Conservation (phyloP, 2,329 filamentous ascomycete species). For the Colletotrichum siamense region DNA sequence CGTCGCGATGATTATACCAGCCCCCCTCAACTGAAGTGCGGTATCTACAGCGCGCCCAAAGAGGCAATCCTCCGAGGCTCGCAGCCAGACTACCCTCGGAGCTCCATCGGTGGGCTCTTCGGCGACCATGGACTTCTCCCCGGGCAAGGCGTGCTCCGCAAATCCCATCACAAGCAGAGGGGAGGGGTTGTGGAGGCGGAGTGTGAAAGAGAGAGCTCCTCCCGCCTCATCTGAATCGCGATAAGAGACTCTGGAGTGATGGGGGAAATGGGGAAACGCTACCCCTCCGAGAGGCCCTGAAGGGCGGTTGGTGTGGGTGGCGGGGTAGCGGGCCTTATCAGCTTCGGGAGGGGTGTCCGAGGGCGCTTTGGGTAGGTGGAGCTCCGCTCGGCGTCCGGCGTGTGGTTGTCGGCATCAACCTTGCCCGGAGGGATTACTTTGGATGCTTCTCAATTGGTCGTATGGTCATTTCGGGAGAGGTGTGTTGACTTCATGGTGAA, state of each 20-base stretch:
- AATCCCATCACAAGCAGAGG: background rate
- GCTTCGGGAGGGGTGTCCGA: constrained; percentile 14
- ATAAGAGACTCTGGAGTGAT: background rate
- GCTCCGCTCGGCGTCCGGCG: background rate
- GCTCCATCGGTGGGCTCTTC: constrained; percentile 5
- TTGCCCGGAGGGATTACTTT: background rate
- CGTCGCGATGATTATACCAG: background rate
- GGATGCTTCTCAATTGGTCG: background rate
- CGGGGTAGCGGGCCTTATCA: constrained; percentile 6
- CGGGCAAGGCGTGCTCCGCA: background rate
- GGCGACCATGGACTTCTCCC: background rate
- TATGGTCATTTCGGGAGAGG: too few species aligned
- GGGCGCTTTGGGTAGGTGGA: background rate
- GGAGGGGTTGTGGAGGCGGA: constrained; percentile 11
- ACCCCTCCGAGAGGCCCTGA: background rate
- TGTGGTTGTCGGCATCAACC: background rate
- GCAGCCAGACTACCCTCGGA: background rate
- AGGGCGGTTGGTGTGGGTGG: background rate
- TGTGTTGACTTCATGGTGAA: too few species aligned
- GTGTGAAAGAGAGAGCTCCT: background rate
- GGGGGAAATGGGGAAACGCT: background rate
- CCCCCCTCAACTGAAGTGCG: background rate
- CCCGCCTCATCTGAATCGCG: background rate
- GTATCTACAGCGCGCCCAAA: background rate
- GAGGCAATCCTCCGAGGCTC: background rate